Evolutionary conservation across 169 alveolate species (phyloP), one percentile per base, ranked within the genome.

Genomic region (Haemoproteus tartakovskyi): DNA sequence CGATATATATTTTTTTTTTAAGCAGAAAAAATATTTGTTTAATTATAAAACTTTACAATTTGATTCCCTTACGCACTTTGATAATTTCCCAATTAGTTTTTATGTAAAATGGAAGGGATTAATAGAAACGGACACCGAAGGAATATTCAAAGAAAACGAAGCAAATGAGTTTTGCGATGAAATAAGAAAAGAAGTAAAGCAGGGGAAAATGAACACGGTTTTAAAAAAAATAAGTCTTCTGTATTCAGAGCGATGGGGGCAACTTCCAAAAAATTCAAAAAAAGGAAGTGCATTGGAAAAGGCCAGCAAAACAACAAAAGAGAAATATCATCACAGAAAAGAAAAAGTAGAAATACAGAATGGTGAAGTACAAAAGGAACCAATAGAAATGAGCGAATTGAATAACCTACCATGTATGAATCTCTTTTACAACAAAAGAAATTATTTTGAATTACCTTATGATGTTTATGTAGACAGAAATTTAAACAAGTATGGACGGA

Each of bases 401-500:
- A 45, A 47, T 48, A n/a, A n/a, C n/a, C n/a, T n/a, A n/a, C n/a
- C n/a, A n/a, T n/a, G n/a, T n/a, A n/a, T n/a, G n/a, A n/a, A n/a
- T n/a, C n/a, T n/a, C n/a, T n/a, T n/a, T n/a, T n/a, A 67, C 43
- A 54, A 56, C 43, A 67, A 67, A 26, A 67, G 56, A 24, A 67
- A 38, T 27, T 40, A 21, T 29, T 67, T 67, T 52, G 74, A 67
- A 47, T 54, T 67, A 14, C 82, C 82, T 9, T 33, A 67, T 38
- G 82, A 67, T 46, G 26, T 67, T 18, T 67, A 24, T 47, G 80
- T 87, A 26, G 60, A 59, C 29, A 79, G 80, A 18, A 84, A 89
- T 61, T 37, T 59, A 21, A 89, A 74, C 57, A 45, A 67, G 38
- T 96, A 87, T 79, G 99, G 98, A 46, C 90, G 87, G 52, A 96